These are phyloP conservation scores for Haplosporangium sp. DNA, from an alignment of 371 early-diverging fungal genomes.

Conservation along the genomic window DNA sequence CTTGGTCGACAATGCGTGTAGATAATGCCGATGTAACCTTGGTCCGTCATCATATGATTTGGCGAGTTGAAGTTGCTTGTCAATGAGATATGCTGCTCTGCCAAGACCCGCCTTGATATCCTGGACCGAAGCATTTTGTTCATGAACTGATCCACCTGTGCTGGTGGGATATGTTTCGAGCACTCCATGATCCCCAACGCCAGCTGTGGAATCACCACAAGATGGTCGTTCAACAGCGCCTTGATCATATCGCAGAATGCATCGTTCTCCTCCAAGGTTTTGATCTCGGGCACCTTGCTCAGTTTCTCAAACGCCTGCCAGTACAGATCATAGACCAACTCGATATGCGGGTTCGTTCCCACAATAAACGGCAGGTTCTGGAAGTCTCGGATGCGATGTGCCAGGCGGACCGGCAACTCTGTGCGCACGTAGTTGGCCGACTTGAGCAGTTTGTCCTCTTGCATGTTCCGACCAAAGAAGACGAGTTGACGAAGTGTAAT, in stretches of 20 bases:
- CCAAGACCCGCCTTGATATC: conserved; percentile 91
- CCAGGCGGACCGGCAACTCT: conserved; percentile 91
- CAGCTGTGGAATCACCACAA: conserved; percentile 86
- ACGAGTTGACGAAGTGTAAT: conserved; percentile 94
- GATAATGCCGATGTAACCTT: conserved; percentile 71
- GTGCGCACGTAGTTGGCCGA: conserved; percentile 90
- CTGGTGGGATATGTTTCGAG: conserved; percentile 66
- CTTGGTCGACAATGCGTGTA: conserved; percentile 66
- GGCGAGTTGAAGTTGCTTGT: conserved; percentile 68
- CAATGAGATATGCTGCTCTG: conserved; percentile 92
- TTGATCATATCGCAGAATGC: conserved; percentile 81
- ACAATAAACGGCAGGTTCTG: conserved; percentile 93
- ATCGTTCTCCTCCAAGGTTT: conserved; percentile 77
- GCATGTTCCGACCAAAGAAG: conserved; percentile 93
- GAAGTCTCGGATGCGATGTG: conserved; percentile 91
- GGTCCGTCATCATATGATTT: conserved; percentile 48
- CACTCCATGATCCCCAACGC: conserved; percentile 89
- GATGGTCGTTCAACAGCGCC: conserved; percentile 77
- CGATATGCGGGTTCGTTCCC: conserved; percentile 92
- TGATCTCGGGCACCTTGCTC: conserved; percentile 73
- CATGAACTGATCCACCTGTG: conserved; percentile 86
- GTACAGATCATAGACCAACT: conserved; percentile 86
- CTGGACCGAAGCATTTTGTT: conserved; percentile 89
- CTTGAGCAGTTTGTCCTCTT: conserved; percentile 81
- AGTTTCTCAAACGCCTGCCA: conserved; percentile 90